phyloP scores from a whole-genome alignment of 129 eudicot species.

The Erigeron canadensis region DNA sequence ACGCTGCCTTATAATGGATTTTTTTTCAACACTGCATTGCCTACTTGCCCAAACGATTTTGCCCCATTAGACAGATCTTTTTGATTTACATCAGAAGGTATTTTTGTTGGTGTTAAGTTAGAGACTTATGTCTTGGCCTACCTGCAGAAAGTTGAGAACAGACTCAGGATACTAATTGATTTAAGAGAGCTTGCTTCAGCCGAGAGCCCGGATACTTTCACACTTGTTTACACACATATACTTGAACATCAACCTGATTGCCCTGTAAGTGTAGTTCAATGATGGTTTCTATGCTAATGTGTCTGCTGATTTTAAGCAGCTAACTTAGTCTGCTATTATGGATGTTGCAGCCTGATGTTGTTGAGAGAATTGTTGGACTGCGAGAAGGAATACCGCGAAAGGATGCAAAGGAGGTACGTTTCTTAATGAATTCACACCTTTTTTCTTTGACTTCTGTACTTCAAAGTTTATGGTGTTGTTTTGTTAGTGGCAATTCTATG shows the following conservation, averaged over 20 bases:
- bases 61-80: background rate
- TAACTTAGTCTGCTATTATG: conserved; percentile 8
- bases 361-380: conserved; percentile 77
- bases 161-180: conserved; percentile 68
- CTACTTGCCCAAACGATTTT: background rate
- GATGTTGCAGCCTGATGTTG: conserved; percentile 80
- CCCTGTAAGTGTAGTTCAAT: conserved; percentile 59
- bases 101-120: conserved; percentile 9
- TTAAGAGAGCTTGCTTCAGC: conserved; percentile 97
- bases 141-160: conserved; percentile 88
- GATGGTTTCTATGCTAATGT: background rate
- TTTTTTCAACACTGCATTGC: background rate
- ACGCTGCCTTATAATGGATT: background rate
- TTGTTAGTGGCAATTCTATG: background rate
- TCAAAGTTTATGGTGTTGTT: background rate
- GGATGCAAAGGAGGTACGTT: conserved; percentile 92
- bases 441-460: background rate
- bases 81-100: background rate
- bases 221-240: conserved; percentile 93
- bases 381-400: conserved; percentile 98
- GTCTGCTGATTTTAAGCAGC: conserved; percentile 1
- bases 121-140: background rate
- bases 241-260: conserved; percentile 97
- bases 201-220: conserved; percentile 90
- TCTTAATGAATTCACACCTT: background rate